Conservation (phyloP, 225 moss, liverwort and hornwort genomes). For the Physcomitrellopsis africana region DNA sequence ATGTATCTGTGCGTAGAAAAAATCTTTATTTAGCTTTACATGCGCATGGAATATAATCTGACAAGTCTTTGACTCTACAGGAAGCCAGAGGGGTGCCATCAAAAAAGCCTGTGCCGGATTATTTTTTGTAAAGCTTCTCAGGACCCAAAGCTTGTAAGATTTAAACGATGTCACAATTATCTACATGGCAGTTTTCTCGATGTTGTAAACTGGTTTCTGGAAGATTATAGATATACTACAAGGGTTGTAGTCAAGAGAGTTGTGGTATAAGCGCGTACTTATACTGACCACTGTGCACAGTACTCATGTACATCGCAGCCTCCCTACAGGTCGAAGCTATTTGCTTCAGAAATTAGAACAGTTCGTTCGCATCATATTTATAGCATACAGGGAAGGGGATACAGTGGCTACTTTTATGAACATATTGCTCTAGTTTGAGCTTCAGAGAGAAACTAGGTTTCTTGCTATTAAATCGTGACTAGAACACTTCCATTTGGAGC, state of each 20-base stretch:
- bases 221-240: constrained; percentile 39
- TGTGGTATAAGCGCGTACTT: constrained; percentile 27
- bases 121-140: constrained; percentile 75
- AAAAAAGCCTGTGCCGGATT: constrained; percentile 95
- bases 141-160: constrained; percentile 50
- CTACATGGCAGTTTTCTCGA: constrained; percentile 29
- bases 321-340: constrained; percentile 28
- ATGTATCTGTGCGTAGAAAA: neutral
- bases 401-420: constrained; percentile 39
- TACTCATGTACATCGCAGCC: constrained; percentile 6
- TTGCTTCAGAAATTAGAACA: constrained; percentile 32
- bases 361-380: constrained; percentile 50
- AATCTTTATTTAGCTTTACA: neutral
- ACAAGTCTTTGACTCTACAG: constrained; percentile 47
- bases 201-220: constrained; percentile 33
- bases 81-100: constrained; percentile 97
- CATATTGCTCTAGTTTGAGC: constrained; percentile 41
- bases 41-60: constrained; percentile 2
- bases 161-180: constrained; percentile 34
- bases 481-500: constrained; percentile 36
- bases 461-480: constrained; percentile 37
- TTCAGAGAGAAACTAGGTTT: constrained; percentile 34
- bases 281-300: neutral
- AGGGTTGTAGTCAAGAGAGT: constrained; percentile 37
- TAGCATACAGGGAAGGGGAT: constrained; percentile 46